A percentile compares a stretch with the other conserved stretches of the same genome.
These are phyloP conservation scores for Baudoinia panamericana DNA, from an alignment of 495 filamentous ascomycete genomes.

Conservation along the genomic window DNA sequence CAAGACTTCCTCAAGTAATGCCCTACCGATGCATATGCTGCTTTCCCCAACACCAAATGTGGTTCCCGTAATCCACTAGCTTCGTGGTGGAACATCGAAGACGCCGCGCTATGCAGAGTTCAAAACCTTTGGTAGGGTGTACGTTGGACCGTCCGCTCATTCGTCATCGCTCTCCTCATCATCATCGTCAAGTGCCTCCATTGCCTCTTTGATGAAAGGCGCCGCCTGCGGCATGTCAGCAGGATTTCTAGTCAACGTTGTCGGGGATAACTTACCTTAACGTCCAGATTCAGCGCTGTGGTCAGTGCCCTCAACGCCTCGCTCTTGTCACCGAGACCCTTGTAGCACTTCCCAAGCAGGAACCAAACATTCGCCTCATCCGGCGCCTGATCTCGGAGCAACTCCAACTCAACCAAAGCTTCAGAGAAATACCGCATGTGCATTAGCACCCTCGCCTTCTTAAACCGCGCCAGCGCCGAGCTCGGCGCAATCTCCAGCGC, in stretches of 20 bases:
- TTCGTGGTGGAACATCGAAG: background rate
- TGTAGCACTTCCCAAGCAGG: slow-evolving; percentile 75
- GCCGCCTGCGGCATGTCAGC: slow-evolving; percentile 47
- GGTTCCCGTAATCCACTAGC: background rate
- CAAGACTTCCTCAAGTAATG: too few relatives aligned
- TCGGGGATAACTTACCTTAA: slow-evolving; percentile 52
- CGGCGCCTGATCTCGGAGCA: slow-evolving; percentile 78
- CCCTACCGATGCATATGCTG: slow-evolving; percentile 1
- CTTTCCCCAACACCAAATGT: too few relatives aligned
- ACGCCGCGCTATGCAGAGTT: slow-evolving; percentile 6
- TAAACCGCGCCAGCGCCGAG: slow-evolving; percentile 70
- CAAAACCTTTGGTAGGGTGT: background rate
- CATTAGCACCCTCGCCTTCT: slow-evolving; percentile 80
- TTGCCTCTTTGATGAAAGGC: slow-evolving; percentile 80
- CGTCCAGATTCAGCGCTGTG: slow-evolving; percentile 86
- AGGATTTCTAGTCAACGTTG: background rate
- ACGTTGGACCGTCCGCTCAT: background rate
- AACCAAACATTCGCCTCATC: slow-evolving; percentile 96
- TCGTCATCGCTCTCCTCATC: slow-evolving; percentile 43
- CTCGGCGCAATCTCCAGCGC: slow-evolving; percentile 71
- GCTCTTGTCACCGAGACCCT: slow-evolving; percentile 61
- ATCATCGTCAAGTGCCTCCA: slow-evolving; percentile 78
- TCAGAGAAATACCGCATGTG: slow-evolving; percentile 54
- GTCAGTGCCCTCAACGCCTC: slow-evolving; percentile 85
- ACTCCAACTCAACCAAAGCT: slow-evolving; percentile 64